Base-by-base conservation (phyloP, 371 early-diverging fungal species). In the Cokeromyces recurvatus region DNA sequence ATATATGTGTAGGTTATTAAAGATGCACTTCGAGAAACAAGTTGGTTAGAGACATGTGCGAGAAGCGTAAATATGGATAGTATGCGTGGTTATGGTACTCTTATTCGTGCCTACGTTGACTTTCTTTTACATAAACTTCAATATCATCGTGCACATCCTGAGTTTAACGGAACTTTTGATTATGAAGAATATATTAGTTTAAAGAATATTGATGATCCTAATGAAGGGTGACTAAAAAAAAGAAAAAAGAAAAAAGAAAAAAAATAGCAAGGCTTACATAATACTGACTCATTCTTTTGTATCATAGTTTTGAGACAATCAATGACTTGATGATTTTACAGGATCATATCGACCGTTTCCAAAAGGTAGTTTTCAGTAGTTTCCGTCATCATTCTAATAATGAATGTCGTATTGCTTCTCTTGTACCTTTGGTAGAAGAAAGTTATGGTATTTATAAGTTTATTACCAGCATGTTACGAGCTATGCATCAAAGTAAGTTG, bases 391-490 rank as follows among this genome's bases (percentile, higher is more conserved):
- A 82, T 2, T 86, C 91, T 45, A 89, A 87, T 63, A 95, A 95
- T 49, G 97, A 97, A 64, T 94, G 94, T 60, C 86, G 93, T 25
- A 94, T 97, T 54, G 84, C 95, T 15, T 86, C 95, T 15, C 79
- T 98, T 37, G 94, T 98, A 15, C 98, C 98, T 15, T 77, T 98
- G 41, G 92, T 98, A 4, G 97, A 98, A 62, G 98, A 98, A 58
- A 86, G 85, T 52, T 87, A 92, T 57, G 94, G 90, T 29, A 94
- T 98, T 46, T 98, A 98, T 73, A 89, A 89, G 62, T 97, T 97
- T 66, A 77, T 91, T 29, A 90, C 90, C 19, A 87, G 84, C 61
- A 97, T 98, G 97, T 66, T 98, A 54, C 85, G 84, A 14, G 95
- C 98, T 32, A 95, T 98, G 94, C 92, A 96, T 65, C 81, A 85